phyloP scores from a whole-genome alignment of 2,329 filamentous ascomycete species.

The Aureobasidium sp. region DNA sequence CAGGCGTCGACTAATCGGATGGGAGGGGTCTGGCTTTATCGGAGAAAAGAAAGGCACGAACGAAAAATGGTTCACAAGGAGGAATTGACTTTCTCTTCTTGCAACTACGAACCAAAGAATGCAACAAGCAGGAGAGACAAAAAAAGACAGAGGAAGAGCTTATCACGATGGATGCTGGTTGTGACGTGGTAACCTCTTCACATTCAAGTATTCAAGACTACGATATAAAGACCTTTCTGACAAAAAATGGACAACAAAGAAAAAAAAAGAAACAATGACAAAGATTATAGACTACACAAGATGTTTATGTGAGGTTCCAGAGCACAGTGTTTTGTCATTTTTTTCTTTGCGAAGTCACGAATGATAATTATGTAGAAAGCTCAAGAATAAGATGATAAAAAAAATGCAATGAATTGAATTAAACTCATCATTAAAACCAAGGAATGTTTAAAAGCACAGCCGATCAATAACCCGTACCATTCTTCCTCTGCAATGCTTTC shows the following conservation, averaged over 20 bases:
- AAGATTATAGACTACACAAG: not conserved
- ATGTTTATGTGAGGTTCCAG: not conserved
- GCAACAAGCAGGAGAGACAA: not conserved
- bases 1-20: conserved; percentile 12
- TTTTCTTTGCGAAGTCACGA: not conserved
- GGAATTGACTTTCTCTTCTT: not conserved
- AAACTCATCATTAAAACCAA: no score
- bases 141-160: not conserved
- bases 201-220: not conserved
- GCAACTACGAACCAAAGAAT: not conserved
- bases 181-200: not conserved
- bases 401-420: not conserved
- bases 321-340: not conserved
- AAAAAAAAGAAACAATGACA: not conserved
- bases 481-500: not conserved
- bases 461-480: not conserved
- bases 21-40: not conserved
- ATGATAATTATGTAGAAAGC: not conserved
- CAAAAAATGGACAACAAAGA: not conserved
- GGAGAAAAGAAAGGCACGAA: not conserved
- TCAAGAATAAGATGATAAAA: not conserved
- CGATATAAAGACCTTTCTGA: not conserved
- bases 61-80: not conserved
- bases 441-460: not conserved
- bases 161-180: not conserved